These are phyloP conservation scores for Schizophyllum amplum DNA, from an alignment of 1,284 basidiomycete genomes.

Conservation along the genomic window DNA sequence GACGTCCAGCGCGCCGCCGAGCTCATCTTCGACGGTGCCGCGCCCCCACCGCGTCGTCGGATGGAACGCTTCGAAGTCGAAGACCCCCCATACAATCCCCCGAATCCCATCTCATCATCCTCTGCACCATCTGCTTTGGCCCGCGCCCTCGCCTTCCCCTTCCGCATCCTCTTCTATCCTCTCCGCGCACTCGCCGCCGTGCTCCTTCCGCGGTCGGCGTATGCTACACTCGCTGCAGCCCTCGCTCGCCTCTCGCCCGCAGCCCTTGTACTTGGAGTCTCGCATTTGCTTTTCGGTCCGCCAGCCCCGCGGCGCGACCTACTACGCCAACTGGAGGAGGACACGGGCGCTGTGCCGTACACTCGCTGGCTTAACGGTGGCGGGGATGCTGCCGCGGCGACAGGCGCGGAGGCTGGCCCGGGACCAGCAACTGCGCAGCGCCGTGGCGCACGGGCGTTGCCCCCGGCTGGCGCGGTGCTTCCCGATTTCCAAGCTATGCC, in stretches of 20 bases:
- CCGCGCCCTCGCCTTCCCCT: slow-evolving; percentile 32
- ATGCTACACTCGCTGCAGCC: slow-evolving; percentile 30
- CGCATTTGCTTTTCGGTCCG: neutral
- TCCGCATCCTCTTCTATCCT: slow-evolving; percentile 40
- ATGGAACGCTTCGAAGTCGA: slow-evolving; percentile 43
- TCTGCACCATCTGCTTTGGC: slow-evolving; percentile 14
- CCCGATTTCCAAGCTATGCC: slow-evolving; percentile 77
- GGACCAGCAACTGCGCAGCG: slow-evolving; percentile 11
- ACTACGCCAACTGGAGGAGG: slow-evolving; percentile 66
- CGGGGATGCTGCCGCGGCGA: slow-evolving; percentile 16
- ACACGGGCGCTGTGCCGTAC: slow-evolving; percentile 55
- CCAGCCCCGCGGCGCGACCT: neutral
- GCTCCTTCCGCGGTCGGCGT: slow-evolving; percentile 40
- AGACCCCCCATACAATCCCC: slow-evolving; percentile 24
- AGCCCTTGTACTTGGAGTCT: slow-evolving; percentile 12
- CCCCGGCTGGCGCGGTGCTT: slow-evolving; percentile 35
- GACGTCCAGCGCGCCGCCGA: slow-evolving; percentile 63
- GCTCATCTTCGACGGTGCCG: slow-evolving; percentile 42
- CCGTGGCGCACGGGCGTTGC: slow-evolving; percentile 11
- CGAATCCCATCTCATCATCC: slow-evolving; percentile 12
- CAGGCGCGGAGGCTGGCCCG: slow-evolving; percentile 34
- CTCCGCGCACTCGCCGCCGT: slow-evolving; percentile 45
- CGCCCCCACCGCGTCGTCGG: slow-evolving; percentile 15
- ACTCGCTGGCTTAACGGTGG: slow-evolving; percentile 31
- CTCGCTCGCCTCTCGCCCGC: slow-evolving; percentile 27